Percentiles rank a stretch among this genome's conserved stretches.
Evolutionary conservation across 805 yeast genomes (phyloP).

Genomic region (Tetrapisispora arboricola): DNA sequence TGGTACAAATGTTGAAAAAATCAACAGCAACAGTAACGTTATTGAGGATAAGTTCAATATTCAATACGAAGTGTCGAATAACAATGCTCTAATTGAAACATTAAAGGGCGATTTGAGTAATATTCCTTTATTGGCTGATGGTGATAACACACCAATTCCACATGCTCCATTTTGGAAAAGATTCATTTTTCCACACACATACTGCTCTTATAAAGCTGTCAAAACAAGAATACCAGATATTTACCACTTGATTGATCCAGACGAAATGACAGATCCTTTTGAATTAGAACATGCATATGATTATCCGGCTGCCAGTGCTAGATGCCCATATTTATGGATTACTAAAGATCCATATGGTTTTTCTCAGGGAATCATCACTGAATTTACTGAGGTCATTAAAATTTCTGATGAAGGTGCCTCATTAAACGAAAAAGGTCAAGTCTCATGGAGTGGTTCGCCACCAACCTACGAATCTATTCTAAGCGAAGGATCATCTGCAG

Average conservation of each 20-base stretch:
- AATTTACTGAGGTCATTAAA: constrained; percentile 44
- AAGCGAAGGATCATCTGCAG: background rate
- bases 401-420: constrained; percentile 61
- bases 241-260: constrained; percentile 40
- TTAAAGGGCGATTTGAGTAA: constrained; percentile 14
- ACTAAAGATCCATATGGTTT: constrained; percentile 86
- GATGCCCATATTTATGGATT: constrained; percentile 78
- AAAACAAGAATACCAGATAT: constrained; percentile 48
- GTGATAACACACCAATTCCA: constrained; percentile 29
- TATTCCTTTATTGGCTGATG: constrained; percentile 65
- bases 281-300: constrained; percentile 53
- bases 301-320: constrained; percentile 60
- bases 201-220: constrained; percentile 40
- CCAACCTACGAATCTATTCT: constrained; percentile 27
- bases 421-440: constrained; percentile 41
- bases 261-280: constrained; percentile 31
- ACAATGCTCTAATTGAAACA: background rate
- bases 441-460: constrained; percentile 42
- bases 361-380: constrained; percentile 48
- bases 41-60: background rate
- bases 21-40: constrained; percentile 1
- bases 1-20: constrained; percentile 3
- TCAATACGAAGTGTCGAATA: background rate
- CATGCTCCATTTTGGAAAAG: constrained; percentile 36
- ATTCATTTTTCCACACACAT: constrained; percentile 46